phyloP scores from a whole-genome alignment of 768 basidiomycete genomes.

The Phaeotremella skinneri region DNA sequence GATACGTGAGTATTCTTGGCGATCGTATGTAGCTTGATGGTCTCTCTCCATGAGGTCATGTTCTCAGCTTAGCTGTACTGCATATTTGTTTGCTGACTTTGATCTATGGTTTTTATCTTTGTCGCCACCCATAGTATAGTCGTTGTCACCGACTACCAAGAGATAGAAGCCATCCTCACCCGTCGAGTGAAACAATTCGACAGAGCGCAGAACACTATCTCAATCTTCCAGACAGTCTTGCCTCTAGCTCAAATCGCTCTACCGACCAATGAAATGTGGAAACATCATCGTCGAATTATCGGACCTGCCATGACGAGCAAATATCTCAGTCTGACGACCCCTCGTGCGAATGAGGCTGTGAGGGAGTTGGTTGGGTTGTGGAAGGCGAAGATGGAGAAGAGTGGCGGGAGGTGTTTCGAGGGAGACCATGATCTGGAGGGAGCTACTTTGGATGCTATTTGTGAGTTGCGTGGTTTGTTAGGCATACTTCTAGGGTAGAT shows the following conservation, averaged over 20 bases:
- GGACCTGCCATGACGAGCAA: conserved; percentile 44
- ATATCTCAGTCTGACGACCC: conserved; percentile 35
- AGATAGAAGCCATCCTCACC: conserved; percentile 26
- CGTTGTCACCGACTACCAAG: conserved; percentile 31
- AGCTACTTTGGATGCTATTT: conserved; percentile 42
- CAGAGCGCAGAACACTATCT: conserved; percentile 25
- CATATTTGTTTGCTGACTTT: neutral
- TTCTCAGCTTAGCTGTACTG: conserved; percentile 8
- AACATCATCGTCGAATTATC: conserved; percentile 41
- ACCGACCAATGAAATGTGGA: conserved; percentile 30
- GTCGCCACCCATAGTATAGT: conserved; percentile 23
- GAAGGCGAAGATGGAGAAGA: conserved; percentile 17
- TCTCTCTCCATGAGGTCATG: too few species aligned
- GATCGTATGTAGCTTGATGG: too few species aligned
- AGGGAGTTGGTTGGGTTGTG: conserved; percentile 31
- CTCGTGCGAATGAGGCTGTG: conserved; percentile 23
- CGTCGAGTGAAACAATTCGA: conserved; percentile 31
- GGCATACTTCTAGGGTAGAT: neutral
- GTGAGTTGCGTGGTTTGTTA: conserved; percentile 20
- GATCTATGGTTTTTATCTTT: too few species aligned
- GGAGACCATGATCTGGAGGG: conserved; percentile 33
- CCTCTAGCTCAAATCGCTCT: conserved; percentile 38
- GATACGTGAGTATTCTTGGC: conserved; percentile 19
- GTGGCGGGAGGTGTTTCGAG: conserved; percentile 16
- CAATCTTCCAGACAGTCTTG: conserved; percentile 29